Evolutionary conservation across 805 yeast genomes (phyloP), one percentile per base, ranked within the genome.

Genomic region (Wickerhamomyces bisporus): DNA sequence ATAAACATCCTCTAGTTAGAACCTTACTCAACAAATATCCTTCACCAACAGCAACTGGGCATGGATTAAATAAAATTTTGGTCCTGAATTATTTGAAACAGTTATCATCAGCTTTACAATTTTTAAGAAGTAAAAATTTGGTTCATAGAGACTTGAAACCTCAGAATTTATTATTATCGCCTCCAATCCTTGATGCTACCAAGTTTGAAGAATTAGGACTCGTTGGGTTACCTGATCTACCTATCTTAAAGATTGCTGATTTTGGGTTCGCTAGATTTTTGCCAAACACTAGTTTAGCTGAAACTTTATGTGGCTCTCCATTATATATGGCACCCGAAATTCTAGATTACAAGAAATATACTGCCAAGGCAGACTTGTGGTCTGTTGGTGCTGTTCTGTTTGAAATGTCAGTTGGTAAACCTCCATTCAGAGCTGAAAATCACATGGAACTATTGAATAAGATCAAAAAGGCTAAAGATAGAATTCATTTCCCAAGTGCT

Each of bases 321-420:
- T 71, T 93, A 31, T 93, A 93, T 62, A 93, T 93, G 98, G 98
- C 98, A 0, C 98, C 98, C 0, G 98, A 93, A 63, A 93, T 93
- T 34, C 67, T 93, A 50, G 72, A 95, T 45, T 89, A 86, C 55
- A 97, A 93, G 58, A 93, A 88, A 62, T 93, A 93, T 64, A 88
- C 89, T 50, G 98, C 98, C 5, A 89, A 88, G 58, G 98, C 97
- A 0, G 98, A 93, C 58, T 64, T 93, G 46, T 93, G 98, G 98
- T 88, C 97, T 6, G 96, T 91, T 5, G 98, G 98, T 4, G 94
- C 98, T 1, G 98, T 93, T 1, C 65, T 89, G 11, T 93, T 81
- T 61, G 98, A 93, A 61, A 89, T 93, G 96, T 75, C 86, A 11
- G 88, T 86, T 23, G 98, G 98, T n/a, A 83, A 76, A 60, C 96